Conservation (phyloP, 305 asterid genomes). For the Fraxinus ornus region DNA sequence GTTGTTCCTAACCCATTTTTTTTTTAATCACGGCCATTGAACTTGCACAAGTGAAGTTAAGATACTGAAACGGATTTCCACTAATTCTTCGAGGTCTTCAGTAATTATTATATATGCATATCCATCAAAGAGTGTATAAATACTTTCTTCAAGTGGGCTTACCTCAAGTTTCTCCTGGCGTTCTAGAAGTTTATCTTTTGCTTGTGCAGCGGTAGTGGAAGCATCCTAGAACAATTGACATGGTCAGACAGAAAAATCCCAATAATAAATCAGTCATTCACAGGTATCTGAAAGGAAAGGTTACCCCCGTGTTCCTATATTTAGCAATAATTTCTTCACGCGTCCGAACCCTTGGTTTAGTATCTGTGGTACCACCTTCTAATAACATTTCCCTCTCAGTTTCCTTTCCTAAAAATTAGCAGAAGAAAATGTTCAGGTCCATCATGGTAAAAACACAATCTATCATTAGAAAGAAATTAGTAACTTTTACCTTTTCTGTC, state of each 20-base stretch:
- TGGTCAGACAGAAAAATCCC: conserved; percentile 27
- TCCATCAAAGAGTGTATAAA: background rate
- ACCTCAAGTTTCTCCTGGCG: conserved; percentile 94
- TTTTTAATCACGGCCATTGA: background rate
- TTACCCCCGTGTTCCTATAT: conserved; percentile 78
- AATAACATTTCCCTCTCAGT: conserved; percentile 64
- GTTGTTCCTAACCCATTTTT: conserved; percentile 1
- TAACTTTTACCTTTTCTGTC: conserved; percentile 45
- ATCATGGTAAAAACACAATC: conserved; percentile 17
- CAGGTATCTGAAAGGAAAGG: conserved; percentile 21
- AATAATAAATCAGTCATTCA: conserved; percentile 15
- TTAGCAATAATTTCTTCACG: conserved; percentile 93
- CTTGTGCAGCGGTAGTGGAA: conserved; percentile 70
- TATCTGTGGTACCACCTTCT: conserved; percentile 68
- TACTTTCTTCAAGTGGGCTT: conserved; percentile 22
- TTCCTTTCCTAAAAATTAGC: conserved; percentile 46
- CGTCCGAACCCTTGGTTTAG: conserved; percentile 66
- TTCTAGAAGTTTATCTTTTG: conserved; percentile 83
- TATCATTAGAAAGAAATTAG: conserved; percentile 6
- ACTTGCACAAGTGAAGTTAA: background rate
- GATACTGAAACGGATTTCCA: background rate
- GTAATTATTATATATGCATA: conserved; percentile 8
- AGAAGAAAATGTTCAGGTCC: conserved; percentile 21
- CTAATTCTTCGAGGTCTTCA: background rate
- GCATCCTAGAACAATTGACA: conserved; percentile 59